Evolutionary conservation across 1,284 basidiomycete genomes (phyloP).

Genomic region (Coriolopsis trogii): DNA sequence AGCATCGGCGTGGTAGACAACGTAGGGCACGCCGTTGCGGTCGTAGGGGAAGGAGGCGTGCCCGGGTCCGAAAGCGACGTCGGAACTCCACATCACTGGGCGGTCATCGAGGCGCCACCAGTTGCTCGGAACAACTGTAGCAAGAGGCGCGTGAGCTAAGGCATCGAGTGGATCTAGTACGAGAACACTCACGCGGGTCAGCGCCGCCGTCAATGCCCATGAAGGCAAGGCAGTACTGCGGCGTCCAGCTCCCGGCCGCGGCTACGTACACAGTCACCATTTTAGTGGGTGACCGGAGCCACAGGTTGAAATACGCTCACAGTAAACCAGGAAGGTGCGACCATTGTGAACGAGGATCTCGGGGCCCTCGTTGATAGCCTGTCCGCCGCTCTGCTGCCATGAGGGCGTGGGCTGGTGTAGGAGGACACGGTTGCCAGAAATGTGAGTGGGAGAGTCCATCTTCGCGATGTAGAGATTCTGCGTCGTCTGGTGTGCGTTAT

Average conservation of each 20-base stretch:
- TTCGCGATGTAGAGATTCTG: conserved; percentile 10
- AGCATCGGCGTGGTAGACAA: conserved; percentile 6
- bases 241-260: conserved; percentile 4
- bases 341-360: conserved; percentile 7
- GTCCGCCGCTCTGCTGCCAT: conserved; percentile 6
- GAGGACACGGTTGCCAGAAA: background rate
- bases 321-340: conserved; percentile 9
- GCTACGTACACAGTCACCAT: background rate
- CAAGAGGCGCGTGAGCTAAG: background rate
- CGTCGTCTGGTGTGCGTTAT: background rate
- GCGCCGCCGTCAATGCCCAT: conserved; percentile 8
- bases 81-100: conserved; percentile 2
- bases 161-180: background rate
- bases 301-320: background rate
- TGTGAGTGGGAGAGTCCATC: conserved; percentile 6
- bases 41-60: conserved; percentile 10
- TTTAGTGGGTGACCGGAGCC: background rate
- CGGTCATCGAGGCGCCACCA: conserved; percentile 10
- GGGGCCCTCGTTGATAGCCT: conserved; percentile 6
- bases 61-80: conserved; percentile 3
- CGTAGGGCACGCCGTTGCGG: conserved; percentile 5
- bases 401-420: conserved; percentile 9
- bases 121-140: conserved; percentile 2
- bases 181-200: too few species aligned
- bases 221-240: conserved; percentile 1